Evolutionary conservation across 2,329 filamentous ascomycete species (phyloP).

Genomic region (Aspergillus pseudotamarii): DNA sequence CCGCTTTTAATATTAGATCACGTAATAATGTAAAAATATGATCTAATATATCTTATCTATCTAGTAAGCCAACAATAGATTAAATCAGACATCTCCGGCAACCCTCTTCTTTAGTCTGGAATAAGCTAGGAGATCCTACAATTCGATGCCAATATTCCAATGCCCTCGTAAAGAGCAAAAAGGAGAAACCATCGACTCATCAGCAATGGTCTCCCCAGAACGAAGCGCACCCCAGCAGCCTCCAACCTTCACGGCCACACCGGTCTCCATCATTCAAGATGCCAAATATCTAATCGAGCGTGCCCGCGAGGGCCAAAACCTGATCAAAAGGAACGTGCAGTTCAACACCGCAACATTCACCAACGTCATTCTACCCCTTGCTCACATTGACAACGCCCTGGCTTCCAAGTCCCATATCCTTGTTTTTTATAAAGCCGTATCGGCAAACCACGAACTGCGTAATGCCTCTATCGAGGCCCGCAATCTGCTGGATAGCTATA

Average conservation of each 20-base stretch:
- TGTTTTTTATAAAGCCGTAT: background rate
- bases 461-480: background rate
- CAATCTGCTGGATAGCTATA: background rate
- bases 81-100: too few relatives aligned
- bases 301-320: background rate
- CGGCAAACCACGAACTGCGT: background rate
- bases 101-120: too few relatives aligned
- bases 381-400: background rate
- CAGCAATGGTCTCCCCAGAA: background rate
- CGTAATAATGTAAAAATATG: too few relatives aligned
- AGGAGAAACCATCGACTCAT: background rate
- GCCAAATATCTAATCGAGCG: background rate
- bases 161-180: background rate
- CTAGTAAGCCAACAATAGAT: too few relatives aligned
- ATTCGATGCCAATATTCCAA: background rate
- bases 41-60: too few relatives aligned
- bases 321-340: background rate
- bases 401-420: background rate
- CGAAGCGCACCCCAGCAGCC: background rate
- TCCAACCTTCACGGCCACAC: background rate
- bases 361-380: background rate
- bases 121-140: too few relatives aligned
- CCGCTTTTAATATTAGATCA: too few relatives aligned
- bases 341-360: background rate
- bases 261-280: background rate